Evolutionary conservation across 169 alveolate species (phyloP), one percentile per base, ranked within the genome.

Genomic region (Theileria orientalis): DNA sequence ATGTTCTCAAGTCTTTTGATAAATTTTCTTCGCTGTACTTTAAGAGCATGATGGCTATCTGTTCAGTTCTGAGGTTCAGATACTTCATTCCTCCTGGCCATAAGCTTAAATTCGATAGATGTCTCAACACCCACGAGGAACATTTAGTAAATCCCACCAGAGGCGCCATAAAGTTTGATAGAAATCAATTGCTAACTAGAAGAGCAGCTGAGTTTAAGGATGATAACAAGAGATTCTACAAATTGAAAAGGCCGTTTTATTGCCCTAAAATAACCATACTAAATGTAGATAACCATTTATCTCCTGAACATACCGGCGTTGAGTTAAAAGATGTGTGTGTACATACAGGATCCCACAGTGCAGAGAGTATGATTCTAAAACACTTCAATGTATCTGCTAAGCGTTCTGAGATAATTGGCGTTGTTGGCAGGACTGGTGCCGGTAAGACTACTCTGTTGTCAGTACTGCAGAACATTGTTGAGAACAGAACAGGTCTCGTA

Each of bases 341-440:
- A 1, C 27, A 68, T 33, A 37, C 64, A n/a, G 13, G 46, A 8
- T 1, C 76, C 13, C 32, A 56, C 19, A 7, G 41, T 13, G n/a
- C 19, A 8, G 57, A 40, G 3, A 25, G 35, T 44, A 25, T 16
- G 25, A 62, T 62, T 33, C 27, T 79, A 44, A 79, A 40, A 35
- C 37, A 29, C 27, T 27, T 82, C 0, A 82, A 25, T 25, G 84
- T 66, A 1, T 37, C 62, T n/a, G 74, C 89, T 13, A 21, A 27
- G 3, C 63, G 60, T 1, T 76, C 83, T 8, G 85, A 82, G 23
- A 44, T 82, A 0, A 44, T 82, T 3, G 89, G 85, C 29, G 64
- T 82, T 32, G 69, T 74, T 41, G 89, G 89, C 19, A 60, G 89
- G 9, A 82, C 89, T n/a, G 89, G 89, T n/a, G 76, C 89, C 0